Evolutionary conservation across 495 filamentous ascomycete species (phyloP), one percentile per base, ranked within the genome.

Genomic region (Xylaria grammica): DNA sequence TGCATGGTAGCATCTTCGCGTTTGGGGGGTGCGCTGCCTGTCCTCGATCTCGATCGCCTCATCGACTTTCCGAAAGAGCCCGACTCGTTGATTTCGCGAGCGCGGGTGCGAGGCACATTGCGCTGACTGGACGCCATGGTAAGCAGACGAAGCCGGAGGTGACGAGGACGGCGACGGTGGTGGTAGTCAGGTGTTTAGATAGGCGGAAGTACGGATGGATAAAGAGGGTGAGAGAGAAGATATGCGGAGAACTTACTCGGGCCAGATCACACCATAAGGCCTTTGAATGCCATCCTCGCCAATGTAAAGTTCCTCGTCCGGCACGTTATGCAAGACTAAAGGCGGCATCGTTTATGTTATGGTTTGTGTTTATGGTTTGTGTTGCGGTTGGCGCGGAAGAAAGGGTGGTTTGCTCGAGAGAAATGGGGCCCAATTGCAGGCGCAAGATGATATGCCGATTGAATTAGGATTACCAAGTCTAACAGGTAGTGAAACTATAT

Each of bases 41-140:
- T 83, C 50, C 80, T 78, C 17, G 82, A 82, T 59, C 82, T 75
- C 51, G 83, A 84, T 60, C 84, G 73, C 44, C 81, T 76, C 30
- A 79, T 83, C 26, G 84, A 86, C 63, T 84, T 84, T 45, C 84
- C 84, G 68, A 86, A 86, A 3, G 83, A 82, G 11, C 84, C 84
- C 0, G 80, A 78, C 69, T 86, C 84, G 38, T 79, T 74, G 6
- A 76, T 74, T 32, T 75, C 68, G 69, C 78, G 75, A 10, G 74
- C 70, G 61, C 79, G 73, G 36, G 77, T 75, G 38, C 72, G 64
- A 44, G 73, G 76, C 54, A 60, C 67, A 49, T 40, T 50, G 62
- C 69, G 72, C 58, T 71, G 68, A 1, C 70, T 68, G 52, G 61
- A 8, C 0, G 42, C 9, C 59, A 67, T 62, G n/a, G 68, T 72